phyloP scores from a whole-genome alignment of 2,329 filamentous ascomycete genomes.

The Aureobasidium lini region DNA sequence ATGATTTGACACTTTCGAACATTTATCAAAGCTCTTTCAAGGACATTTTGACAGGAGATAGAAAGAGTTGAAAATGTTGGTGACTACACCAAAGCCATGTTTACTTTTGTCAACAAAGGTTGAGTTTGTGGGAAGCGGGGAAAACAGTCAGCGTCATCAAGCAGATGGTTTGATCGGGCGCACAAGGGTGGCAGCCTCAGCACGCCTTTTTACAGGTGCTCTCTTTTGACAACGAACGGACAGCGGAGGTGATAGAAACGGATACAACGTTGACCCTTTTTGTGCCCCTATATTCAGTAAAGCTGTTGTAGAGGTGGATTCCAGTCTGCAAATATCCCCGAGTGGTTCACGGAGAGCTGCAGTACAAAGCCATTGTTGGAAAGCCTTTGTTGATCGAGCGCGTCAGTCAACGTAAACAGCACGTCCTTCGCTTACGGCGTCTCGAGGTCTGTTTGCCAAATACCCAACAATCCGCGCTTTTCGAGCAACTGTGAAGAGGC shows the following conservation, averaged over 20 bases:
- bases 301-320: constrained; percentile 1
- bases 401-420: constrained; percentile 11
- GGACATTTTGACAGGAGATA: neutral
- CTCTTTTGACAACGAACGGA: neutral
- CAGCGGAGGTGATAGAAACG: constrained; percentile 6
- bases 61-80: neutral
- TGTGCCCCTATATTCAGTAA: constrained; percentile 1
- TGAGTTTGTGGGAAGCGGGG: constrained; percentile 8
- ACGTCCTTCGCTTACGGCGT: constrained; percentile 3
- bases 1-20: neutral
- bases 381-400: constrained; percentile 3
- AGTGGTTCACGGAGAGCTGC: neutral
- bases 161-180: neutral
- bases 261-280: constrained; percentile 6
- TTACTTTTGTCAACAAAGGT: constrained; percentile 12
- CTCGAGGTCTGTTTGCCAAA: neutral
- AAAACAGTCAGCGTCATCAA: constrained; percentile 11
- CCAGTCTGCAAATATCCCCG: neutral
- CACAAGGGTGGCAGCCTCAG: constrained; percentile 2
- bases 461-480: neutral
- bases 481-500: neutral
- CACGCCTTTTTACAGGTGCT: constrained; percentile 3
- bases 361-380: constrained; percentile 5
- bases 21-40: neutral
- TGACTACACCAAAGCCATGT: neutral